Evolutionary conservation across 1,284 basidiomycete species (phyloP), one percentile per base, ranked within the genome.

Genomic region (Trichosporon sp.): DNA sequence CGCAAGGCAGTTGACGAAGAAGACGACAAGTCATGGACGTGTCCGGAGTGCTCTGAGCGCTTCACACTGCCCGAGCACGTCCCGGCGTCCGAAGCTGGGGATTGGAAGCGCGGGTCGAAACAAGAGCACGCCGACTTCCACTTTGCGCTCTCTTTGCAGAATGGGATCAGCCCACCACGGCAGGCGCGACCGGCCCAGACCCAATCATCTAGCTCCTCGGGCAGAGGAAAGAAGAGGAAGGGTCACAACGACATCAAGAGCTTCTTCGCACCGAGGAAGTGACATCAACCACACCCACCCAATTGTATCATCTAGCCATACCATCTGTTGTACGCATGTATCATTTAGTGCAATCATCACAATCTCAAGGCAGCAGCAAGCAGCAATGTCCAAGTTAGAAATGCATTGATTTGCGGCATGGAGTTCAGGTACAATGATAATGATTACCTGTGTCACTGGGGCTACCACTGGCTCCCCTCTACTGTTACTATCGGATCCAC

Each of bases 121-220:
- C 78, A 84, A 70, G 92, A 95, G 74, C 92, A 95, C 70, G 84
- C 86, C 54, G 92, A 95, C 79, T 94, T 86, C 77, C 92, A 95
- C 77, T 86, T 92, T 70, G 92, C 93, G 1, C 83, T 88, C 72
- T 88, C 90, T 61, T 75, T 95, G 57, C 85, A 87, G 64, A 65
- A 58, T 27, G 44, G 29, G 64, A 16, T 25, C 3, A 52, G 49
- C 14, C 49, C 49, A 5, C 13, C 49, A n/a, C 14, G 49, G 13
- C 49, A 29, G n/a, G n/a, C 36, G 37, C 61, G 34, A 59, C 57
- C 25, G 6, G 59, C 49, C 1, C 52, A 25, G 27, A 58, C 34
- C 58, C 40, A 27, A 1, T 10, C 19, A 16, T 44, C 37, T 8
- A 44, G 37, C n/a, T 44, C 37, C 2, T 21, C 19, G 19, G 65